Evolutionary conservation across 306 rosid species (phyloP).

Genomic region (Prunus mume): DNA sequence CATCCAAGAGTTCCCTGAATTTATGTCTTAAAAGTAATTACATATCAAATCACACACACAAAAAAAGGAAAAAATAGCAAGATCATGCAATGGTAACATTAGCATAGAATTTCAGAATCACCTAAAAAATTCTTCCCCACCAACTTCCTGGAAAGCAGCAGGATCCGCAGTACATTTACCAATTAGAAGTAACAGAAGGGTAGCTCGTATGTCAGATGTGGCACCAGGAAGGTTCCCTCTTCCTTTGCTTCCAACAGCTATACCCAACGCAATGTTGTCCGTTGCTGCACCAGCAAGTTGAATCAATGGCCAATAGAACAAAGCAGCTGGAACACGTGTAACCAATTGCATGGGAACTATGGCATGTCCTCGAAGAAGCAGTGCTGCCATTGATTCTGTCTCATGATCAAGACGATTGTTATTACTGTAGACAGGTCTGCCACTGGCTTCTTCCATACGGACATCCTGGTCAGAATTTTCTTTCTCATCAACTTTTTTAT

Average conservation of each 20-base stretch:
- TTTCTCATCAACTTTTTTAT: slow-evolving; percentile 41
- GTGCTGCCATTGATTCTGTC: slow-evolving; percentile 80
- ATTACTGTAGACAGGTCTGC: slow-evolving; percentile 42
- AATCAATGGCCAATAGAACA: slow-evolving; percentile 91
- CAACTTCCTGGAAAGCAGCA: slow-evolving; percentile 80
- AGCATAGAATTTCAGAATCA: slow-evolving; percentile 33
- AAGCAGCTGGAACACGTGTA: slow-evolving; percentile 88
- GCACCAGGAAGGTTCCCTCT: slow-evolving; percentile 97
- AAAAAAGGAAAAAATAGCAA: slow-evolving; percentile 8
- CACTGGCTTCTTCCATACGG: slow-evolving; percentile 50
- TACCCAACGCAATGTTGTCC: slow-evolving; percentile 87
- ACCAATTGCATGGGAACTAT: slow-evolving; percentile 92
- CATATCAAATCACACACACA: background rate
- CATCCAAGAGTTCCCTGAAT: slow-evolving; percentile 87
- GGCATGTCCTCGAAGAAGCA: slow-evolving; percentile 82
- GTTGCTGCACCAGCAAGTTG: slow-evolving; percentile 99
- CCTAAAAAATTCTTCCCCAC: slow-evolving; percentile 89
- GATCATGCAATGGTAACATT: slow-evolving; percentile 5
- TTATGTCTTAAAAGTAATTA: background rate
- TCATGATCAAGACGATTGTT: slow-evolving; percentile 56
- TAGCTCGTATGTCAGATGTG: slow-evolving; percentile 90
- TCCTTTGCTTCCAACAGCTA: slow-evolving; percentile 99
- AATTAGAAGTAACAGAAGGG: slow-evolving; percentile 85
- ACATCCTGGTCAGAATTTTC: slow-evolving; percentile 48
- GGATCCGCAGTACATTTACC: slow-evolving; percentile 97